Evolutionary conservation across 208 protist genomes (phyloP).

Genomic region (Leishmania braziliensis): DNA sequence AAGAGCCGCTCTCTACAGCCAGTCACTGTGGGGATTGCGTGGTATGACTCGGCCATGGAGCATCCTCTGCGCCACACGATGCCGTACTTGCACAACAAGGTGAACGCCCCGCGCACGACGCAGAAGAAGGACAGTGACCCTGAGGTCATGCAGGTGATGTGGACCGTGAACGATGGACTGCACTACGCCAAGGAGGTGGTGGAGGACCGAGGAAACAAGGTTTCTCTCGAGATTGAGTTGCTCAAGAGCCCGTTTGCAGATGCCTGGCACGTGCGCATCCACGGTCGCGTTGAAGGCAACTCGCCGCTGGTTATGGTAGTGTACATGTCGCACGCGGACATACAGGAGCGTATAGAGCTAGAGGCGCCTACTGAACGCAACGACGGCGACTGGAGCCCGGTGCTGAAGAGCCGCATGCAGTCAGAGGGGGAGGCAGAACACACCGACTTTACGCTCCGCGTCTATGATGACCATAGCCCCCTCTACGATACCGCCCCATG

Average conservation of each 20-base stretch:
- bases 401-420: slow-evolving; percentile 49
- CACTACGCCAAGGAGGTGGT: slow-evolving; percentile 78
- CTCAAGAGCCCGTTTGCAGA: slow-evolving; percentile 81
- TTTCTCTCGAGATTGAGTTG: slow-evolving; percentile 69
- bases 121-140: slow-evolving; percentile 41
- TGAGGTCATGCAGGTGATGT: slow-evolving; percentile 68
- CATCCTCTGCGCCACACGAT: slow-evolving; percentile 68
- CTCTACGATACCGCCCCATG: slow-evolving; percentile 64
- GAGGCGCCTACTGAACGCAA: slow-evolving; percentile 37
- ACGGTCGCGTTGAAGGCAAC: slow-evolving; percentile 48
- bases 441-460: slow-evolving; percentile 52
- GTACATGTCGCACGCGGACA: slow-evolving; percentile 67
- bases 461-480: slow-evolving; percentile 70
- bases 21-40: slow-evolving; percentile 77
- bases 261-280: slow-evolving; percentile 82
- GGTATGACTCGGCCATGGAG: slow-evolving; percentile 69
- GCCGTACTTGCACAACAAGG: slow-evolving; percentile 72
- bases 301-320: slow-evolving; percentile 57
- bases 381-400: slow-evolving; percentile 62
- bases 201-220: slow-evolving; percentile 51
- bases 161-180: slow-evolving; percentile 76
- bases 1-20: slow-evolving; percentile 68
- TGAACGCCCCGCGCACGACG: slow-evolving; percentile 43
- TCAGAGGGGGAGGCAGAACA: slow-evolving; percentile 30
- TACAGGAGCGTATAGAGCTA: slow-evolving; percentile 40